Evolutionary conservation across 2,329 filamentous ascomycete genomes (phyloP).

Genomic region (Pseudogymnoascus sp.): DNA sequence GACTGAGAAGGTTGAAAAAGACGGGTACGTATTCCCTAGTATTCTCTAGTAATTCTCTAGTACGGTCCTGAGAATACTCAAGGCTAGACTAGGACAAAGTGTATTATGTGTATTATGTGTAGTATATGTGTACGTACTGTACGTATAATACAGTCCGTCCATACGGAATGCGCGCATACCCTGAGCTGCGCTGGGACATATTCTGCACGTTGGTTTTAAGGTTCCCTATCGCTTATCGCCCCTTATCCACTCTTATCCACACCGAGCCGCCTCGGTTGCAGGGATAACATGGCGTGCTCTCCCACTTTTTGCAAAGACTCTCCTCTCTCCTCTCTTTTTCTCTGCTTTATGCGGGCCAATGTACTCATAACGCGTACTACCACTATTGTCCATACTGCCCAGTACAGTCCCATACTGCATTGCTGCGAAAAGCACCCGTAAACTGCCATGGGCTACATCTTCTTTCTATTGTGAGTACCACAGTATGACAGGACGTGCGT

Average conservation of each 20-base stretch:
- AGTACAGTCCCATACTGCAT: background rate
- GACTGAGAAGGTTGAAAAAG: too few relatives aligned
- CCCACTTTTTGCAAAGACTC: background rate
- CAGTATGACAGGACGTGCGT: background rate
- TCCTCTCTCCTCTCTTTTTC: background rate
- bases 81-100: too few relatives aligned
- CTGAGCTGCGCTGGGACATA: too few relatives aligned
- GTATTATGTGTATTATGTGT: too few relatives aligned
- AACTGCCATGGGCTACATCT: too few relatives aligned
- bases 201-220: background rate
- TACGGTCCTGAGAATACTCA: too few relatives aligned
- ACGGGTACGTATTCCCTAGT: too few relatives aligned
- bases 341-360: background rate
- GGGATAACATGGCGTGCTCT: slow-evolving; percentile 8
- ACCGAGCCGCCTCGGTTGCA: slow-evolving; percentile 7
- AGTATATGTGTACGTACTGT: background rate
- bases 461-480: too few relatives aligned
- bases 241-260: background rate
- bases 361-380: slow-evolving; percentile 1
- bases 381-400: background rate
- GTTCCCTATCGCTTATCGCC: background rate
- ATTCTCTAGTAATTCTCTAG: too few relatives aligned
- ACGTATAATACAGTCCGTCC: background rate
- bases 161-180: background rate
- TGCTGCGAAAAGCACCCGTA: background rate